Base-by-base conservation (phyloP, 2,329 filamentous ascomycete species). In the Albophoma yamanashiensis region DNA sequence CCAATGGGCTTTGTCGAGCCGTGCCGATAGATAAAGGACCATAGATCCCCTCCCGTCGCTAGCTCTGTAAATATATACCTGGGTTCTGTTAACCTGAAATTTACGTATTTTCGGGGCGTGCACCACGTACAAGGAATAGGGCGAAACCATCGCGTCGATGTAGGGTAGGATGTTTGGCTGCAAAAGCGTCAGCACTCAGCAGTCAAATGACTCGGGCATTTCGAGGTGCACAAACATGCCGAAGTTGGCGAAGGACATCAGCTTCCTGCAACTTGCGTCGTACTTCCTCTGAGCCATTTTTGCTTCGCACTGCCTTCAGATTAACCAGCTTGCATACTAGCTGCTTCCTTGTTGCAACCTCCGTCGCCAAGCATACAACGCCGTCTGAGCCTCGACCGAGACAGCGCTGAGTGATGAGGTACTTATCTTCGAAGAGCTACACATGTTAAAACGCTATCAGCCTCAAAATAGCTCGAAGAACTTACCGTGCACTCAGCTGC, bases 241-340 rank as follows among this genome's bases (percentile, higher is more conserved):
- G 76, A 17, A 85, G 67, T 59, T 79, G 78, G 12, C 77, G 76
- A 45, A 85, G 74, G 39, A 85, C 76, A n/a, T 79, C 73, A 31
- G 79, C 75, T 66, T 85, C 82, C 61, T 79, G 75, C 38, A 78
- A 67, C 57, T 78, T 73, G 9, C 75, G 75, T 9, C 71, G 69
- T 11, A 74, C 64, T 4, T 71, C 65, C 50, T 66, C 66, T n/a
- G 63, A 64, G 38, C 60, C 61, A n/a, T 65, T 67, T 59, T 63
- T 67, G 53, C 58, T 67, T 58, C 65, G 62, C 5, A 73, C 57
- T 7, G 64, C 64, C 39, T 75, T 73, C 2, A 88, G 66, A 58
- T 82, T 75, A 58, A 89, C 75, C 11, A 89, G 71, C 66, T 91
- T 91, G 75, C 88, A 91, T 14, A 86, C 87, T 25, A 89, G 64